Evolutionary conservation across 2,329 filamentous ascomycete species (phyloP), one percentile per base, ranked within the genome.

Genomic region (Fonsecaea pugnacius): DNA sequence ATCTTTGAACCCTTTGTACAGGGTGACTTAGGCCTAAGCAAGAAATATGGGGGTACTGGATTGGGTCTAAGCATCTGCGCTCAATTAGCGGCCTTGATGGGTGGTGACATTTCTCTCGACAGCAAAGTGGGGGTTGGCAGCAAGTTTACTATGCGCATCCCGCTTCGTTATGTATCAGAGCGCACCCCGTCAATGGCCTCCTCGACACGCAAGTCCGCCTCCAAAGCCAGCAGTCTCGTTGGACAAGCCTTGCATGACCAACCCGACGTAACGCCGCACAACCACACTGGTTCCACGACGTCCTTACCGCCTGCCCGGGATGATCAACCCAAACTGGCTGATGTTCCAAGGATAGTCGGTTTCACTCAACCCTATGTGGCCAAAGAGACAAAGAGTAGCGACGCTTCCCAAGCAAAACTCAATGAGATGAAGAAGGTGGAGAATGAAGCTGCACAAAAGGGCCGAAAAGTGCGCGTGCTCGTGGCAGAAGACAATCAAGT

Each of bases 1-100:
- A 91, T 97, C 9, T 97, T 97, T 74, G 93, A 96, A 75, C 93
- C 93, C 0, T 97, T 97, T 73, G 91, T 96, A 0, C 93, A 97
- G 76, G 93, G 91, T n/a, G 92, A 96, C 73, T 79, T 95, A 1
- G 91, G 92, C 0, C 79, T 97, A 16, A 96, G 90, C 79, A 96
- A 92, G 76, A 95, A 95, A 73, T 96, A 89, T 73, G 92, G 92
- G 18, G 93, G 93, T 16, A 96, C 93, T 0, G 93, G 93, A 3
- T 80, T 96, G 1, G 93, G 93, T 1, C 77, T 97, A 60, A 94
- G 90, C 72, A 97, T 97, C 71, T 96, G 92, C 77, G 89, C 91
- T 21, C 93, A 97, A 75, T 80, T 97, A 40, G 91, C 92, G 2
- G 86, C 82, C 16, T 79, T 96, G 16, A 96, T 97, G 91, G 88